Base-by-base conservation (phyloP, 176 grass and related monocot species). In the Oryza glumipatula region DNA sequence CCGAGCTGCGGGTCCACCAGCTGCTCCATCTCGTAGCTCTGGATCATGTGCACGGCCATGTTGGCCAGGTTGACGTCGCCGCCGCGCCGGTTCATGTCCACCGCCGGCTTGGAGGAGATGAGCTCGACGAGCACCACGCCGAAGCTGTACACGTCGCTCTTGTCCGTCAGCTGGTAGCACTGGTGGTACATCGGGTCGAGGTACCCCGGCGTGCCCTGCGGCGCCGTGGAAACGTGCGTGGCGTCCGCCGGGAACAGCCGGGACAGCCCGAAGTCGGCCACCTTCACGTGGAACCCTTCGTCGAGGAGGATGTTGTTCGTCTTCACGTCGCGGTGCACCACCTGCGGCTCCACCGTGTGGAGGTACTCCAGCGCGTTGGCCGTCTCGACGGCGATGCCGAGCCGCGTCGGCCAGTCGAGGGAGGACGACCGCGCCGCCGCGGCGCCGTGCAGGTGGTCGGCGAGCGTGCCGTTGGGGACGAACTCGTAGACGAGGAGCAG, bases 141-240 rank as follows among this genome's bases (percentile, higher is more conserved):
- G 68, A 94, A 94, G 68, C 92, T 94, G 63, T 94, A 94, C 8
- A 94, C 92, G 13, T 94, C 92, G 68, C 89, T 94, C 84, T 94
- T 94, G 68, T 94, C 89, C 0, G 89, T 94, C 12, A 94, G 92
- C 81, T 89, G 89, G 64, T 87, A 94, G 80, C 77, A 67, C 61
- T 66, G 84, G 68, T 94, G 81, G 73, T 94, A 94, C 64, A 74
- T 41, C 0, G 92, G 92, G 67, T 94, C 92, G 12, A 94, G 43
- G 36, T 94, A 94, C 3, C 92, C 92, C 0, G 92, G 92, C 0
- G 89, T 94, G 73, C 89, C 92, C 77, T 91, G 89, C 16, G 92
- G 92, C n/a, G 86, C 92, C 0, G 89, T 94, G 17, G 89, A 94
- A 7, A 94, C 84, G 11, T 94, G 84, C 68, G 89, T 82, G 26